Base-by-base conservation (phyloP, 306 rosid species). In the Carpinus fangiana region DNA sequence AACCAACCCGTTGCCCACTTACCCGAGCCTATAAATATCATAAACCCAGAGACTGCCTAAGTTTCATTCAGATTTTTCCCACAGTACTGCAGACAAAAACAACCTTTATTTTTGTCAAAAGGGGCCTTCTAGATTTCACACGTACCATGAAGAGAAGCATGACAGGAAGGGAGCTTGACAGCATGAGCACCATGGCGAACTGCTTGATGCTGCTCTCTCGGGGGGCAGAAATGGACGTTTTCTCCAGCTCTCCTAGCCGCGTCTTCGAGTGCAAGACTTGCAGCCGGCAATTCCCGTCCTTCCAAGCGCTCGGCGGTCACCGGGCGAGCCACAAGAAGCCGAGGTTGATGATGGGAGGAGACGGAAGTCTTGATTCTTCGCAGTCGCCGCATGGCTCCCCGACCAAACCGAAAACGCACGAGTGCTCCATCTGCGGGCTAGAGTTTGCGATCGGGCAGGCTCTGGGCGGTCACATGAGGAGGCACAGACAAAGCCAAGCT, bases 261-360 rank as follows among this genome's bases (percentile, higher is more conserved):
- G 93, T 95, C 5, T 95, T 95, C 73, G 94, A 90, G 91, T 95
- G 99, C 94, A 92, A 93, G 80, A 95, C 99, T 0, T 95, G 99
- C 57, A 88, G 89, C 45, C 88, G 97, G 65, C 89, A 93, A 72
- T 95, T 95, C 75, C 76, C 90, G 7, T 95, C 99, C 48, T 95
- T 95, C 78, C 99, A 95, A 17, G 99, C 99, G 0, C 96, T 95
- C 2, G 99, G 99, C 1, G 99, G 99, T 9, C 99, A 95, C 78
- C 82, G 99, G 1, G 99, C 99, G 6, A 95, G 99, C 71, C 99
- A 95, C 90, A 95, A 93, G 81, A 95, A 92, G 85, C 93, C 96
- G 16, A 78, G 91, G 86, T 66, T 88, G 60, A 80, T 88, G 60
- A 80, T 69, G 69, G 88, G 76, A 5, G 68, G 62, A 21, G 86